Percentiles rank a stretch among this genome's conserved stretches.
Conservation (phyloP, 2,329 filamentous ascomycete genomes). For the Colletotrichum trifolii region DNA sequence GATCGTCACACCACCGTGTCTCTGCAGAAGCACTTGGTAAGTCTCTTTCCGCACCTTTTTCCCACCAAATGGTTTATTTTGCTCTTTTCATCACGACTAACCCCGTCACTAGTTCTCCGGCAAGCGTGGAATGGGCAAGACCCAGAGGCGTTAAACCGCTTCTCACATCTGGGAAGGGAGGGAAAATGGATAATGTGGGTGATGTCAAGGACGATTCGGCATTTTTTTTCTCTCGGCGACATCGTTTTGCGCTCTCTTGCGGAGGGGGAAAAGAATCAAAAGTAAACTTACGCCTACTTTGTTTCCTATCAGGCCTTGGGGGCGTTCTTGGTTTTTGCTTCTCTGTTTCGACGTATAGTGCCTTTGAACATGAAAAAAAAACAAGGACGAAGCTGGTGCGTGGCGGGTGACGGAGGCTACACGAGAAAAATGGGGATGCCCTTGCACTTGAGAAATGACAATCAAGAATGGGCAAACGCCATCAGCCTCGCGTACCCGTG, state of each 20-base stretch:
- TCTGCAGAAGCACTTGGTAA: slow-evolving; percentile 90
- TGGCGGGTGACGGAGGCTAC: no score
- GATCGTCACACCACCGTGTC: slow-evolving; percentile 88
- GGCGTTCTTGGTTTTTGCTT: slow-evolving; percentile 25
- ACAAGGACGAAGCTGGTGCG: background rate
- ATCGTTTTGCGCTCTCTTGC: slow-evolving; percentile 24
- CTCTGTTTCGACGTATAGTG: slow-evolving; percentile 23
- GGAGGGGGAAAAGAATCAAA: slow-evolving; percentile 27
- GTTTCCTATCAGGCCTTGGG: slow-evolving; percentile 26
- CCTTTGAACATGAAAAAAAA: background rate
- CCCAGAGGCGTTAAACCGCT: slow-evolving; percentile 70
- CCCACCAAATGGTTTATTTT: background rate
- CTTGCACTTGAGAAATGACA: slow-evolving; percentile 15
- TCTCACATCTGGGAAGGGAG: slow-evolving; percentile 1
- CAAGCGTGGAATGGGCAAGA: slow-evolving; percentile 95
- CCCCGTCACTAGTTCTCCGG: slow-evolving; percentile 74
- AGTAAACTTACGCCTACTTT: slow-evolving; percentile 28
- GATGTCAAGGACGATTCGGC: background rate
- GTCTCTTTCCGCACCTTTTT: slow-evolving; percentile 47
- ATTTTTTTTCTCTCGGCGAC: slow-evolving; percentile 11
- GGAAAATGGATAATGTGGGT: slow-evolving; percentile 9
- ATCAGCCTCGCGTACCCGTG: background rate
- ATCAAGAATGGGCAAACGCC: background rate
- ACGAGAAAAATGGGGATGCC: background rate
- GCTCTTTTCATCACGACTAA: slow-evolving; percentile 45